These are phyloP conservation scores for Fusarium luffae DNA, from an alignment of 2,329 filamentous ascomycete species.

Conservation along the genomic window DNA sequence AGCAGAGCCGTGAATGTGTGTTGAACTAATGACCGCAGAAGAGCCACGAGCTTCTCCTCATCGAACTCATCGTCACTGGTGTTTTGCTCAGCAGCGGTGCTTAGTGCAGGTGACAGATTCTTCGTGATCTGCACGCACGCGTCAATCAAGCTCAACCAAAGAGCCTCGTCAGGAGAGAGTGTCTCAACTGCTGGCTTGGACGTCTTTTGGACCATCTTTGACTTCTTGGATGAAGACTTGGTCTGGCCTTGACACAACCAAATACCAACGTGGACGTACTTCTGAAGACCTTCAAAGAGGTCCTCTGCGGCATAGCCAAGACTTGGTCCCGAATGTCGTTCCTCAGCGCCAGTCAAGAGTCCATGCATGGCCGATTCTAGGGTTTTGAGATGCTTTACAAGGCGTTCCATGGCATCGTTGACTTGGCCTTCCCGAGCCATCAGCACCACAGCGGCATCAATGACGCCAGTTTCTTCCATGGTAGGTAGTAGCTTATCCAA, in stretches of 20 bases:
- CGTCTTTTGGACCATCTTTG: slow-evolving; percentile 62
- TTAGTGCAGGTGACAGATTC: slow-evolving; percentile 68
- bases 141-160: slow-evolving; percentile 72
- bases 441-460: slow-evolving; percentile 92
- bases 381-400: slow-evolving; percentile 82
- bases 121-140: slow-evolving; percentile 72
- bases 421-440: slow-evolving; percentile 90
- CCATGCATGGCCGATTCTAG: slow-evolving; percentile 83
- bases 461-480: slow-evolving; percentile 88
- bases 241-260: slow-evolving; percentile 94
- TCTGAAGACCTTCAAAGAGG: slow-evolving; percentile 81
- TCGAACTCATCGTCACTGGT: slow-evolving; percentile 56
- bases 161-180: slow-evolving; percentile 64
- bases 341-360: slow-evolving; percentile 71
- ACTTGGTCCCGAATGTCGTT: slow-evolving; percentile 62
- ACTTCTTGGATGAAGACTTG: slow-evolving; percentile 63
- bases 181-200: slow-evolving; percentile 56
- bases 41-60: slow-evolving; percentile 69
- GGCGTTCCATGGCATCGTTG: slow-evolving; percentile 82
- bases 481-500: slow-evolving; percentile 84
- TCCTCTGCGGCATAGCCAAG: slow-evolving; percentile 76
- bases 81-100: slow-evolving; percentile 46
- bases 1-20: slow-evolving; percentile 90
- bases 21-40: slow-evolving; percentile 84
- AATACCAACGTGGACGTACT: slow-evolving; percentile 91